Evolutionary conservation across 164 flowering plant genomes (phyloP), one percentile per base, ranked within the genome.

Genomic region (Macadamia integrifolia): DNA sequence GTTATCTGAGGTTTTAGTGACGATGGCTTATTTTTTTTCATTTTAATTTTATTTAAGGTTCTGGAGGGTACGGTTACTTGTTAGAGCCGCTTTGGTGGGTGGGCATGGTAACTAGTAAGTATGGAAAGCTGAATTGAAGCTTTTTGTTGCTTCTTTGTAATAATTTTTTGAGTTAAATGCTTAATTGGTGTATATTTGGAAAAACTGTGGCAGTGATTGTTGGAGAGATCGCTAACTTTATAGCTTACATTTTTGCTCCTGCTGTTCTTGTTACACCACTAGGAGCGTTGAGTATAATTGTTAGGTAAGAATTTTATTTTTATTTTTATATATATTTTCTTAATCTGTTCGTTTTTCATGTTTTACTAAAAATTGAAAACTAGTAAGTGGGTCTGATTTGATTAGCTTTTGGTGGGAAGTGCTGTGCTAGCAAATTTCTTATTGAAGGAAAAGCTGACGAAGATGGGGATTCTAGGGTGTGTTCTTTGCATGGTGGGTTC

Each of bases 71-170:
- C 68, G 87, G 88, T 9, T 93, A 93, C 71, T 65, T 93, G 76
- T 66, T 79, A 57, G 86, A 93, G 84, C 98, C 98, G 4, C 89
- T 93, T n/a, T 93, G 98, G 98, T 93, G 98, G 98, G 67, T 84
- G 7, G 98, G 98, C 71, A 93, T 93, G 98, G 61, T 86, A 1
- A 86, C 92, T 30, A 91, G 98, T 93, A 82, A 87, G 98, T 82
- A 59, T 8, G 43, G 48, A 14, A 14, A 44, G 9, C 15, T 72
- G 32, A 60, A 15, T 50, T 58, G n/a, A 50, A 17, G 62, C 3
- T 12, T 32, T 63, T 13, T 65, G 35, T 58, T 14, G 62, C 43
- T 56, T 23, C 1, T 32, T 44, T 13, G 23, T 56, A 53, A n/a
- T 59, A 11, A 14, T 23, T 14, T 23, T n/a, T 13, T 23, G 43